Base-by-base conservation (phyloP, 1,139 yeast genomes). In the Kodamaea alishanica region DNA sequence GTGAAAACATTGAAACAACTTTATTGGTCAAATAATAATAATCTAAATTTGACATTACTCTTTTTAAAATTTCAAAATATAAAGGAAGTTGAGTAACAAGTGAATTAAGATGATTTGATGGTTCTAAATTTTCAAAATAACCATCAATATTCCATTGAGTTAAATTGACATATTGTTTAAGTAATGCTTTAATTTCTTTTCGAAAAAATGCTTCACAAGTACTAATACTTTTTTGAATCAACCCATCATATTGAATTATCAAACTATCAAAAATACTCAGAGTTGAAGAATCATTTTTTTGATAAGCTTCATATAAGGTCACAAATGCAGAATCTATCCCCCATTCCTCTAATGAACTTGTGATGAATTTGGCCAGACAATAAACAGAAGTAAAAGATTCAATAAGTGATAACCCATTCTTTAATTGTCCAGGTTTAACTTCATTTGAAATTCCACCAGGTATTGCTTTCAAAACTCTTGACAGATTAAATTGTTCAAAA, bases 261-360 rank as follows among this genome's bases (percentile, higher is more conserved):
- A 78, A 67, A 3, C 73, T 64, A 35, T 75, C 83, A 51, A 84
- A 84, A 27, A 84, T 68, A 1, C 85, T 73, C 31, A 63, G 63
- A 29, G 54, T 58, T 15, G 35, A 33, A 6, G 52, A 58, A 20
- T 55, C 61, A 12, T 46, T 58, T 20, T 44, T 39, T 15, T 50
- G 44, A 27, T 50, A 52, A 38, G 35, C 40, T 28, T 32, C 46
- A 25, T 41, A 35, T 31, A 85, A 61, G 51, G 81, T 85, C 11
- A 84, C 63, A 53, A 82, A 85, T 8, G 81, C 69, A 33, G 81
- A 58, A 34, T 81, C 82, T 39, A 80, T 77, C 29, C 81, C 77
- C 90, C 92, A 84, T 37, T 65, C 65, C 29, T 71, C 75, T 58
- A 86, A 63, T 8, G 75, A 64, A 29, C 73, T 73, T 10, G 69